Conservation (phyloP, 164 flowering plant genomes). For the Dillenia turbinata region DNA sequence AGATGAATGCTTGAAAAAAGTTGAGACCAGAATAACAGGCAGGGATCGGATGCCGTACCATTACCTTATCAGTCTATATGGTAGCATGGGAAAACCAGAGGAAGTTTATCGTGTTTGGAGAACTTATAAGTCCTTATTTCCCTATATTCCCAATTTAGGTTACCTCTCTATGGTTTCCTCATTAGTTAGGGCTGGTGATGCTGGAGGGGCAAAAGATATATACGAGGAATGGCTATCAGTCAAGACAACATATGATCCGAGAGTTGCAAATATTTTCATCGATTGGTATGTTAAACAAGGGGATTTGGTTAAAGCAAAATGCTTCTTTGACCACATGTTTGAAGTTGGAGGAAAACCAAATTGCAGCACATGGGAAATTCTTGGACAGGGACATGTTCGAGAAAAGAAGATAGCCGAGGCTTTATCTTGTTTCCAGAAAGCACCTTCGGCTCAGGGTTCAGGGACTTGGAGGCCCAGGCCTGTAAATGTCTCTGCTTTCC, state of each 20-base stretch:
- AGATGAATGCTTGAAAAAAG: conserved; percentile 53
- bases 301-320: conserved; percentile 44
- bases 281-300: conserved; percentile 57
- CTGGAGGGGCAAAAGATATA: conserved; percentile 61
- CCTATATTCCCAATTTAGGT: conserved; percentile 61
- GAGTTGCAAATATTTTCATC: conserved; percentile 64
- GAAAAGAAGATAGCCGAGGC: conserved; percentile 53
- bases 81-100: conserved; percentile 56
- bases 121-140: conserved; percentile 54
- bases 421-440: conserved; percentile 57
- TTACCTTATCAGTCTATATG: conserved; percentile 74
- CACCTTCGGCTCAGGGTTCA: conserved; percentile 37
- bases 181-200: conserved; percentile 53
- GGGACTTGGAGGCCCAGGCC: conserved; percentile 66
- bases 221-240: conserved; percentile 71
- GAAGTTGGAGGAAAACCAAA: conserved; percentile 72
- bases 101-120: conserved; percentile 76
- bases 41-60: conserved; percentile 72
- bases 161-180: conserved; percentile 69
- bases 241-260: conserved; percentile 55
- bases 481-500: conserved; percentile 25
- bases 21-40: conserved; percentile 62
- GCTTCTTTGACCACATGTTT: conserved; percentile 41
- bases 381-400: conserved; percentile 55
- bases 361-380: conserved; percentile 67